Evolutionary conservation across 352 stramenopile species (phyloP), one percentile per base, ranked within the genome.

Genomic region (Globisporangium megalacanthum): DNA sequence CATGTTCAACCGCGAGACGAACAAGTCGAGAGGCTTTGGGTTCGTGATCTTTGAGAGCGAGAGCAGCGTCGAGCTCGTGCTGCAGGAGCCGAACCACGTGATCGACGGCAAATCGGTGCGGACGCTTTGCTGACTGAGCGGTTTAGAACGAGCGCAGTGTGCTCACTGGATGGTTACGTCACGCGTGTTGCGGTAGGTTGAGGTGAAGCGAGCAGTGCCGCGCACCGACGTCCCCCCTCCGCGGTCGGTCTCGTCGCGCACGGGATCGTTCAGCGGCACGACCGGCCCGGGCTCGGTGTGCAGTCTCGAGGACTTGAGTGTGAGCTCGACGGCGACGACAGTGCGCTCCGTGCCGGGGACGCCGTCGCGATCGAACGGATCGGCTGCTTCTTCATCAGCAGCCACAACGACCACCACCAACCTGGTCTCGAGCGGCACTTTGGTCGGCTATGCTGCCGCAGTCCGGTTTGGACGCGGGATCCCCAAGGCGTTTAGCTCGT

Each of bases 1-100:
- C 33, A 97, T 97, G 91, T 97, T 97, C 71, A 97, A 97, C 58
- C 81, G 90, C 39, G 91, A 97, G 63, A 97, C 91, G 20, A 96
- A 97, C 83, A 97, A 97, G 61, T 97, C 86, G 25, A 72, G 90
- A 48, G 91, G 90, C 58, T 97, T 97, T 75, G 91, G 91, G 6
- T 97, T 97, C 72, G 90, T 97, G 47, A 92, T 97, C 57, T 97
- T 97, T 60, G 91, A 97, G 62, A 88, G 61, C 20, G 87, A 96
- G 57, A 67, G 69, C 49, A 95, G 80, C 54, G 91, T 96, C 22
- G 86, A 96, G 53, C 55, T 86, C 20, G 89, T 96, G 22, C 70
- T 97, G 41, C 75, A 94, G 56, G 85, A 93, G 42, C 83, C 81
- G 54, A 89, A 88, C 49, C 91, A 97, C 64, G 77, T 96, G 45